These are phyloP conservation scores for Neurospora sp. DNA, from an alignment of 495 filamentous ascomycete species.

Conservation along the genomic window DNA sequence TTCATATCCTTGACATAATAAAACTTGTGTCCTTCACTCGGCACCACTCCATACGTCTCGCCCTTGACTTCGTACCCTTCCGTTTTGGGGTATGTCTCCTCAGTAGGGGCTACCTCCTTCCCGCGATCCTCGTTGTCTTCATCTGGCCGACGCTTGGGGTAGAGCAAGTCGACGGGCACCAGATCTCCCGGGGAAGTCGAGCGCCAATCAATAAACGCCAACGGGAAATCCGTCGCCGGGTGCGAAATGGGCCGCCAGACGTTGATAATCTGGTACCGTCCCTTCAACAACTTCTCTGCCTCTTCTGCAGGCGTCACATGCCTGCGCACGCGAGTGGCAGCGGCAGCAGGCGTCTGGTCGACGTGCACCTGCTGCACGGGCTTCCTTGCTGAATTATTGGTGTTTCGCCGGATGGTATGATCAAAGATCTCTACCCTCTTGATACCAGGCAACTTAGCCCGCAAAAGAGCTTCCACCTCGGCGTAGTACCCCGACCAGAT, in stretches of 20 bases:
- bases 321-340: conserved; percentile 50
- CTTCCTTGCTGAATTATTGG: conserved; percentile 35
- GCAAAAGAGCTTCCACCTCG: conserved; percentile 61
- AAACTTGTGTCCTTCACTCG: conserved; percentile 52
- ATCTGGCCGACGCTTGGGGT: conserved; percentile 47
- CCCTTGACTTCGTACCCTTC: conserved; percentile 41
- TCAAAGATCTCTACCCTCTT: conserved; percentile 69
- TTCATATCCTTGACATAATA: conserved; percentile 75
- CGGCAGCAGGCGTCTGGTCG: conserved; percentile 64
- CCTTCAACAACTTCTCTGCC: conserved; percentile 46
- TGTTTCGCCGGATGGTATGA: conserved; percentile 66
- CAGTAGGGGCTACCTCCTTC: conserved; percentile 24
- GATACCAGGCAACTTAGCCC: conserved; percentile 46
- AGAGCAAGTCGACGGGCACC: conserved; percentile 58
- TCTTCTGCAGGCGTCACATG: conserved; percentile 44
- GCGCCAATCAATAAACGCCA: conserved; percentile 59
- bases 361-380: conserved; percentile 72
- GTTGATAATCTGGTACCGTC: conserved; percentile 70
- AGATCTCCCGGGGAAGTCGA: conserved; percentile 55
- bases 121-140: conserved; percentile 28
- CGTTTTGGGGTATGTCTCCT: conserved; percentile 11
- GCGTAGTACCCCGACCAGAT: conserved; percentile 66
- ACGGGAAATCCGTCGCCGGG: conserved; percentile 54
- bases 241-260: conserved; percentile 70
- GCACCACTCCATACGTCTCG: conserved; percentile 59